Base-by-base conservation (phyloP, 495 filamentous ascomycete species). In the Xylaria sp. region DNA sequence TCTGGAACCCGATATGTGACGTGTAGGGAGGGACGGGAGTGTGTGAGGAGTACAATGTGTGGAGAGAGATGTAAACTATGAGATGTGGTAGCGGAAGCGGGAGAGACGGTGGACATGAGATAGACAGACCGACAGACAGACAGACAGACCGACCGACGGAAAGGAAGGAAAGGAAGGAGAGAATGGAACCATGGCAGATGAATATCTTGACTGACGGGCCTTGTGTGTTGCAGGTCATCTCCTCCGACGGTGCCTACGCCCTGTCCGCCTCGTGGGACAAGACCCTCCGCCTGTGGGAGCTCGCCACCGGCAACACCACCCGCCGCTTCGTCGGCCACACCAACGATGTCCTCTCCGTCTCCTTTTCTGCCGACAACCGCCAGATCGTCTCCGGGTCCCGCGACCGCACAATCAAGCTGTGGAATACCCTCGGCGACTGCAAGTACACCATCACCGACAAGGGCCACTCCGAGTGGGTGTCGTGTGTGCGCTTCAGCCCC, bases 401-500 rank as follows among this genome's bases (percentile, higher is more conserved):
- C 80, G 96, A 99, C 87, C 91, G 94, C 80, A 93, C 92, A 79
- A 99, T 99, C 91, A 99, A 98, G 93, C 90, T 99, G 75, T 99
- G 96, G 96, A 99, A 99, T 89, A 99, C 96, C 78, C 94, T 99
- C 66, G 96, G 96, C 83, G 96, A 99, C 90, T 99, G 96, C 93
- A 99, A 99, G 89, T 99, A 90, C 90, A 99, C 95, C 88, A 98
- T 99, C 90, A 96, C 93, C 86, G 96, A 99, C 80, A 98, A 99
- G 91, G 96, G 97, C 79, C 96, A 99, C 87, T 93, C 93, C 83
- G 96, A 99, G 86, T 99, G 96, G 96, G 97, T 98, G 72, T 97
- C 94, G 71, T 98, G 97, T 88, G 96, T 99, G 72, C 92, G 96
- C 81, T 99, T 99, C 93, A 95, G 92, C 88, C 96, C 96, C 77